Percentiles rank a stretch among this genome's conserved stretches.
Conservation (phyloP, 805 yeast genomes). For the Blastobotrys robertii region DNA sequence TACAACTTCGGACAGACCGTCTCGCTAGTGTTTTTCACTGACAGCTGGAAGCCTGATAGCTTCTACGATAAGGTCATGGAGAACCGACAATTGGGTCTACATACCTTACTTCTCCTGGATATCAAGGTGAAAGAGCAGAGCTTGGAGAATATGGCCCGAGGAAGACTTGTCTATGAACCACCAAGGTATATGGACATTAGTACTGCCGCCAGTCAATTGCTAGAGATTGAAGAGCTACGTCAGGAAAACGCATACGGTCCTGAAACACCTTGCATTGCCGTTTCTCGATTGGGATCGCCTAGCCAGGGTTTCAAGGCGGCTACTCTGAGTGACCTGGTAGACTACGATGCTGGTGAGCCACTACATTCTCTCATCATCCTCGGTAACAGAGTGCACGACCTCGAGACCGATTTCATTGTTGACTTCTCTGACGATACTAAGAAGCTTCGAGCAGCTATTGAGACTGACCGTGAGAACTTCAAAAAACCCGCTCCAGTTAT, state of each 20-base stretch:
- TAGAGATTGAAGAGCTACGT: slow-evolving; percentile 78
- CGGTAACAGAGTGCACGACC: slow-evolving; percentile 88
- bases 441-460: slow-evolving; percentile 38
- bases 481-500: slow-evolving; percentile 9
- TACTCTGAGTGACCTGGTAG: slow-evolving; percentile 63
- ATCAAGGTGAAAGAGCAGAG: slow-evolving; percentile 97
- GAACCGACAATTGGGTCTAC: slow-evolving; percentile 83
- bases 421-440: slow-evolving; percentile 54
- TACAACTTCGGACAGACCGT: slow-evolving; percentile 96
- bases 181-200: slow-evolving; percentile 92
- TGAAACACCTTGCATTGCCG: slow-evolving; percentile 87
- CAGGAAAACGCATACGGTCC: slow-evolving; percentile 71
- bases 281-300: slow-evolving; percentile 85
- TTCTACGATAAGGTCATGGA: slow-evolving; percentile 85
- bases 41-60: slow-evolving; percentile 91
- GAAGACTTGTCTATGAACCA: slow-evolving; percentile 86
- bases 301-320: slow-evolving; percentile 76
- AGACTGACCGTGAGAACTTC: slow-evolving; percentile 26
- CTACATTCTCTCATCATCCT: slow-evolving; percentile 82
- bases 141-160: slow-evolving; percentile 86
- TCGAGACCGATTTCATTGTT: slow-evolving; percentile 76
- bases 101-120: slow-evolving; percentile 78
- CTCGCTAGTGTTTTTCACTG: slow-evolving; percentile 93
- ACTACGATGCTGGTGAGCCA: slow-evolving; percentile 90
- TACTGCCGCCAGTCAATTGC: slow-evolving; percentile 78